Evolutionary conservation across 2,329 filamentous ascomycete species (phyloP).

Genomic region (Ceratocystis albifundus): DNA sequence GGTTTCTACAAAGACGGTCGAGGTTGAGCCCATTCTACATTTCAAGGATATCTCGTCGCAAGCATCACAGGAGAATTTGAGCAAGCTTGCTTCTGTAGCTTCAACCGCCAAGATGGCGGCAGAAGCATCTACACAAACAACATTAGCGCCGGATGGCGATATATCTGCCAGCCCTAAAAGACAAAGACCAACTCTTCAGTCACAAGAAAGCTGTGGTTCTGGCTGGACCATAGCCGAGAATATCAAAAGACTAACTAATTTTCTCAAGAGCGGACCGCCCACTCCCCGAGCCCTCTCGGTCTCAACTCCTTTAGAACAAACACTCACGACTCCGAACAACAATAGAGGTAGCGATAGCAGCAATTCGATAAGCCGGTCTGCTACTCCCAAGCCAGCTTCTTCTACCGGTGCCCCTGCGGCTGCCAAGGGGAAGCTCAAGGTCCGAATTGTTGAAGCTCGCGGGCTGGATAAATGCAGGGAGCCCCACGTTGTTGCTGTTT

Average conservation of each 20-base stretch:
- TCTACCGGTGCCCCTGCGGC: constrained; percentile 48
- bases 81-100: constrained; percentile 9
- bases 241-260: constrained; percentile 79
- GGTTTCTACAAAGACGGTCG: constrained; percentile 14
- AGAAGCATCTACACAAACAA: not conserved
- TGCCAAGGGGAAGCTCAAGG: constrained; percentile 75
- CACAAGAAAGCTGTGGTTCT: not conserved
- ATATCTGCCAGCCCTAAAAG: too few relatives aligned
- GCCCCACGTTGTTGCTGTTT: constrained; percentile 92
- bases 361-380: constrained; percentile 32
- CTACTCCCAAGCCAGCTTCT: constrained; percentile 39
- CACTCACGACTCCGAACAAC: not conserved
- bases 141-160: too few relatives aligned
- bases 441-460: constrained; percentile 78
- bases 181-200: constrained; percentile 7
- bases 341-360: constrained; percentile 9
- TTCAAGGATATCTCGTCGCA: not conserved
- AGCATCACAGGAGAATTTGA: constrained; percentile 9
- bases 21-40: constrained; percentile 7
- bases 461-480: constrained; percentile 72
- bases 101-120: constrained; percentile 8
- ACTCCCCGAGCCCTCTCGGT: constrained; percentile 74
- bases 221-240: constrained; percentile 18
- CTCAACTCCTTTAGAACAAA: constrained; percentile 14
- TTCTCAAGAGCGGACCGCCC: constrained; percentile 76